Percentiles rank a stretch among this genome's conserved stretches.
phyloP scores from a whole-genome alignment of 805 yeast species.

The Cyberlindnera galapagoensis region DNA sequence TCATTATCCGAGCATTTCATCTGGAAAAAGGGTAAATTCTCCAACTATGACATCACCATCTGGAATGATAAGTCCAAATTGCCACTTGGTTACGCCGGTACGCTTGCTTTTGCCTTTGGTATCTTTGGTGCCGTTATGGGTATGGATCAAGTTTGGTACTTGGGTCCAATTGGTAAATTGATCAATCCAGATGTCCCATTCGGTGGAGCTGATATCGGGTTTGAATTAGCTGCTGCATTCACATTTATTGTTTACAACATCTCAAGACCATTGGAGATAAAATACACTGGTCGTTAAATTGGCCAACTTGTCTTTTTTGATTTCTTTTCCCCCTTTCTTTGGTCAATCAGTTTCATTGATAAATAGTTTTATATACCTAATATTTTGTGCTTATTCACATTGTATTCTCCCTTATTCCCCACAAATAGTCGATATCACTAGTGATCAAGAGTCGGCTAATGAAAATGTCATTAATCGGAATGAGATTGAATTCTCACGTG shows the following conservation, averaged over 20 bases:
- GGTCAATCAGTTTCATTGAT: too few species aligned
- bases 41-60: slow-evolving; percentile 55
- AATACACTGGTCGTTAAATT: slow-evolving; percentile 46
- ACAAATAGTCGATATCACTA: too few species aligned
- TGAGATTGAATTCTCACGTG: too few species aligned
- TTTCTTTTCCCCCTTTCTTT: too few species aligned
- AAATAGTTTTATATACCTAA: too few species aligned
- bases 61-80: slow-evolving; percentile 51
- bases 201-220: slow-evolving; percentile 81
- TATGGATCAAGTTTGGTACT: slow-evolving; percentile 82
- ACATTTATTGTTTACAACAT: slow-evolving; percentile 57
- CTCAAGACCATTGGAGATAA: slow-evolving; percentile 61
- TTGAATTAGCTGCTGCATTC: slow-evolving; percentile 68
- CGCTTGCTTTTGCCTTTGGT: slow-evolving; percentile 74
- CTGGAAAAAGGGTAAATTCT: slow-evolving; percentile 57
- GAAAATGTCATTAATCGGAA: too few species aligned
- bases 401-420: too few species aligned
- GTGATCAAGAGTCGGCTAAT: too few species aligned
- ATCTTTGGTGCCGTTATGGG: slow-evolving; percentile 82
- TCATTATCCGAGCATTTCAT: slow-evolving; percentile 77
- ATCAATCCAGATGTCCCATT: slow-evolving; percentile 42
- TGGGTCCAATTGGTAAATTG: slow-evolving; percentile 55
- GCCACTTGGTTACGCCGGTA: slow-evolving; percentile 77
- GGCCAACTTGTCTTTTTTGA: too few species aligned
- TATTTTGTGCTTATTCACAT: too few species aligned